Conservation (phyloP, 164 flowering plant genomes). For the Litsea cubeba region DNA sequence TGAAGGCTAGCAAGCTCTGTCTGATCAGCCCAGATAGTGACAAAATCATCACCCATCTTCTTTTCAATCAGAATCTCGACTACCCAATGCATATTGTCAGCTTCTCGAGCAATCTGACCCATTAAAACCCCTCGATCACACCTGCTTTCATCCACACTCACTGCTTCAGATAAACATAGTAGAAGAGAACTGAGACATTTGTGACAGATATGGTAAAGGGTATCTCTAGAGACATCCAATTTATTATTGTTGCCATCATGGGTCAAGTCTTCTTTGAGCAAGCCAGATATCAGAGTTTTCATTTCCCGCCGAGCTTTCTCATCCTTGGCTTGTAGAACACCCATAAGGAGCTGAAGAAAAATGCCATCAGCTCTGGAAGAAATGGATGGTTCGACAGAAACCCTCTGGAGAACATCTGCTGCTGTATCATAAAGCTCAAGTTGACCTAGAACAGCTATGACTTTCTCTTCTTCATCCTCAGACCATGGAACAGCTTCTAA, state of each 20-base stretch:
- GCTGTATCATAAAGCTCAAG: constrained; percentile 48
- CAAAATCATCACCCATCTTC: constrained; percentile 77
- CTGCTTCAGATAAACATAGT: constrained; percentile 59
- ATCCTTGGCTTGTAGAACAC: constrained; percentile 76
- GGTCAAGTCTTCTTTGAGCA: constrained; percentile 54
- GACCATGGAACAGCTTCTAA: constrained; percentile 94
- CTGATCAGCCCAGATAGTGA: constrained; percentile 85
- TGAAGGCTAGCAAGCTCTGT: constrained; percentile 80
- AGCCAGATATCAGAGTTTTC: constrained; percentile 54
- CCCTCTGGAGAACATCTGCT: constrained; percentile 55
- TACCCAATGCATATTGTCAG: constrained; percentile 85
- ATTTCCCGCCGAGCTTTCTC: constrained; percentile 85
- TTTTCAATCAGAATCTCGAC: constrained; percentile 66
- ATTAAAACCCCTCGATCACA: constrained; percentile 56
- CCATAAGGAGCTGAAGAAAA: constrained; percentile 43
- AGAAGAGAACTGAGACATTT: constrained; percentile 68
- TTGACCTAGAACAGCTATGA: constrained; percentile 45
- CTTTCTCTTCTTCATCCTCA: constrained; percentile 72
- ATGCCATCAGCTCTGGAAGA: constrained; percentile 48
- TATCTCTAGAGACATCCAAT: constrained; percentile 58
- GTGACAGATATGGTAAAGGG: constrained; percentile 65
- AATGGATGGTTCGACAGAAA: constrained; percentile 54
- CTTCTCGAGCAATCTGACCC: constrained; percentile 78
- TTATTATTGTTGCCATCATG: constrained; percentile 10
- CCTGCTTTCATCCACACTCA: constrained; percentile 38